These are phyloP conservation scores for Xylaria polymorpha DNA, from an alignment of 2,329 filamentous ascomycete genomes.

Conservation along the genomic window DNA sequence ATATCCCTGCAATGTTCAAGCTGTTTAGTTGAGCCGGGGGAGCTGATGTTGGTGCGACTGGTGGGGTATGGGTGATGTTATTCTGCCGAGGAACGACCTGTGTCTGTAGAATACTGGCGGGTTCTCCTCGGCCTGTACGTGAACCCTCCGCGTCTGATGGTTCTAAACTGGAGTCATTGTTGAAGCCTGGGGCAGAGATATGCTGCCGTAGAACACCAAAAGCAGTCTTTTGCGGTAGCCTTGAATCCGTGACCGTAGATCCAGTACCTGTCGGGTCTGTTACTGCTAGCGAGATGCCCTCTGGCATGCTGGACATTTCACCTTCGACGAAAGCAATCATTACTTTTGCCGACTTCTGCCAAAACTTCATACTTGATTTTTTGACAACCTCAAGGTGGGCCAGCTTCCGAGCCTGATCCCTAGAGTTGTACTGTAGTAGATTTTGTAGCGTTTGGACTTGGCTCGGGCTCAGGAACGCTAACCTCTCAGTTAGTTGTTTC, in stretches of 20 bases:
- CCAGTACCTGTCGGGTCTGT: background rate
- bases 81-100: background rate
- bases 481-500: background rate
- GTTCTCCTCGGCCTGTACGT: background rate
- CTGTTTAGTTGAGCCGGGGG: background rate
- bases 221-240: background rate
- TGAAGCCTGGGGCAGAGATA: background rate
- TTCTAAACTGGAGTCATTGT: background rate
- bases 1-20: background rate
- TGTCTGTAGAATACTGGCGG: background rate
- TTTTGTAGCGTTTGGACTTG: background rate
- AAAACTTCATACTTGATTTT: background rate
- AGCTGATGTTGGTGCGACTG: background rate
- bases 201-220: background rate
- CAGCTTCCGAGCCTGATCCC: background rate
- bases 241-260: background rate
- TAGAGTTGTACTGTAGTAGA: background rate
- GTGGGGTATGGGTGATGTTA: background rate
- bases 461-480: background rate
- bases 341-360: background rate
- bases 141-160: constrained; percentile 3
- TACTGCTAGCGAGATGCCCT: background rate
- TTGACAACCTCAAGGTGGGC: constrained; percentile 2
- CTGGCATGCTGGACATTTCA: background rate
- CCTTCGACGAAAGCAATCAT: background rate